Evolutionary conservation across 345 rosid genomes (phyloP).

Genomic region (Eucalyptus melliodora): DNA sequence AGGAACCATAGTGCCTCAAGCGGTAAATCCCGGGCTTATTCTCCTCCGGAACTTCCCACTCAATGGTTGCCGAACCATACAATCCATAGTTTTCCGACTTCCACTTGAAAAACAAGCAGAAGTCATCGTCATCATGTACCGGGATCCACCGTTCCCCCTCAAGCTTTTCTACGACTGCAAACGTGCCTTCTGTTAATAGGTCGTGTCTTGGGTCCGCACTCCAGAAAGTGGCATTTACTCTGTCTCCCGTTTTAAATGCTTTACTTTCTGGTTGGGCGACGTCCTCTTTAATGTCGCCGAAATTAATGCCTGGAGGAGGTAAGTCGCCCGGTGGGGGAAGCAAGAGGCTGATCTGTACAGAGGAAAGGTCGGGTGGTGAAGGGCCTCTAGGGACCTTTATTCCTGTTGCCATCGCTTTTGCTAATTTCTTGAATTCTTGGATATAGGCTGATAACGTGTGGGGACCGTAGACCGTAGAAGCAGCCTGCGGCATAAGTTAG

Average conservation of each 20-base stretch:
- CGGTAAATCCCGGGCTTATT: constrained; percentile 25
- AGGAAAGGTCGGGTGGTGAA: constrained; percentile 37
- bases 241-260: constrained; percentile 24
- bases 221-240: constrained; percentile 31
- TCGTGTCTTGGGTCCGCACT: constrained; percentile 48
- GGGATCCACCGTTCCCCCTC: constrained; percentile 24
- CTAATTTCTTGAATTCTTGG: constrained; percentile 41
- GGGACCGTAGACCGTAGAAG: constrained; percentile 60
- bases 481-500: constrained; percentile 18
- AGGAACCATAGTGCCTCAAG: constrained; percentile 39
- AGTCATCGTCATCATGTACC: constrained; percentile 45
- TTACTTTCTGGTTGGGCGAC: constrained; percentile 7
- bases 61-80: constrained; percentile 22
- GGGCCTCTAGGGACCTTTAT: neutral
- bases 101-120: constrained; percentile 36
- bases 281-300: constrained; percentile 36
- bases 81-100: constrained; percentile 1
- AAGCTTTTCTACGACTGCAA: constrained; percentile 40
- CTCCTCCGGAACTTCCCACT: constrained; percentile 32
- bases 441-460: constrained; percentile 40
- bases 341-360: constrained; percentile 16
- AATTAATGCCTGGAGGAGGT: constrained; percentile 24
- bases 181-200: constrained; percentile 44
- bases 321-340: constrained; percentile 12
- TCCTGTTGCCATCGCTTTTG: constrained; percentile 33